Evolutionary conservation across 2,329 filamentous ascomycete species (phyloP), one percentile per base, ranked within the genome.

Genomic region (Sclerotinia spermophila): DNA sequence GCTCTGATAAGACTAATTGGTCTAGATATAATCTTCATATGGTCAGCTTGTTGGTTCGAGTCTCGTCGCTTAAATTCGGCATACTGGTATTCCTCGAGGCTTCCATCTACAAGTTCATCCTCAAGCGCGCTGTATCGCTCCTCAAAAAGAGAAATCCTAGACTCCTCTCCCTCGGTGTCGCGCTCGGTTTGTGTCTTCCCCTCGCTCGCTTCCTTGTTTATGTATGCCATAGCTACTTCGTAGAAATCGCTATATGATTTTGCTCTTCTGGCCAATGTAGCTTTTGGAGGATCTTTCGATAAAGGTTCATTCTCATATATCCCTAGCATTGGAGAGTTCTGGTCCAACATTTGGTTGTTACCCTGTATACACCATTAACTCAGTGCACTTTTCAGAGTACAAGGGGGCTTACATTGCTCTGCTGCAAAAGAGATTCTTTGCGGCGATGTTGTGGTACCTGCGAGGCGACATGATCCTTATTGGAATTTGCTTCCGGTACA

Each of bases 11-110:
- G 69, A 89, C 86, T 21, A 97, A 86, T 81, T 96, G 94, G 77
- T 96, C 91, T 73, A 89, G 87, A 79, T 96, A 97, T 40, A 91
- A 83, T 76, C 90, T 92, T 59, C 27, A 44, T 24, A n/a, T 44
- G 2, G 60, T 68, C 33, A 65, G 68, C 66, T 45, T 27, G 7
- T 64, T 55, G 51, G n/a, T 27, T 58, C 30, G 53, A n/a, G n/a
- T n/a, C n/a, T 33, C 33, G 15, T 61, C n/a, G 19, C 3, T 56
- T 21, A n/a, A 27, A 44, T 53, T 13, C 21, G 33, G n/a, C 89
- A 75, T 86, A 94, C 89, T 91, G 84, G 80, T 97, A 97, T 79
- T 95, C 89, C 75, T 92, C 89, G 79, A 97, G 93, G 79, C 92
- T 96, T 68, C 93, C 89, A 76, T 94, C 88, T 42, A 97, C 83